Base-by-base conservation (phyloP, 306 rosid genomes). In the Citrullus colocynthis region DNA sequence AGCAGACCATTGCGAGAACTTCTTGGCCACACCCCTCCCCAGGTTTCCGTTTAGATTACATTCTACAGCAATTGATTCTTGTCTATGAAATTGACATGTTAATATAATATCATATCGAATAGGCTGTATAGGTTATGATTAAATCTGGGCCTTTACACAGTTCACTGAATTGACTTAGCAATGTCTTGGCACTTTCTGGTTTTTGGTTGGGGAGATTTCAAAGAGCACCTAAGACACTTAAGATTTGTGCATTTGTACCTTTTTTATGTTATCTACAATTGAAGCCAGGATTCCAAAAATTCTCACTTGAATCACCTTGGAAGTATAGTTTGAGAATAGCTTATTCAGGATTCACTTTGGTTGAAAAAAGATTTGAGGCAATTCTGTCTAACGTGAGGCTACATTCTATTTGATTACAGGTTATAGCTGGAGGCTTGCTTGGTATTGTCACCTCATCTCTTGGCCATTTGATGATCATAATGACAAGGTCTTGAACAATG, bases 1-100 rank as follows among this genome's bases (percentile, higher is more conserved):
- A 92, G 96, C 89, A 88, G 90, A 88, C 99, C 99, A 41, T 89
- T 95, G 37, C 98, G 91, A 6, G 99, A 95, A 79, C 99, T 92
- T 84, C 99, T 95, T 75, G 99, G 99, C 36, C 99, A 95, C 85
- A 95, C 99, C 17, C 99, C 99, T 3, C 92, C 93, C 54, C 99
- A 95, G 98, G 99, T 93, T 75, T 17, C 75, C 58, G 65, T 58
- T 83, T 76, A 24, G 56, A 54, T 77, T 78, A 36, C 72, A 18
- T 87, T 75, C 20, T 39, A 44, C 54, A 14, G 59, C 18, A 55
- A 7, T 75, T 75, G 58, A 82, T 70, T 70, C 20, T 69, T 20
- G 36, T 80, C 64, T 34, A 65, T 64, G 75, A 66, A 77, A 74
- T 72, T 59, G 44, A 34, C 24, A 21, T 24, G 16, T 80, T 36